Evolutionary conservation across 1,284 basidiomycete genomes (phyloP), one percentile per base, ranked within the genome.

Genomic region (Ganoderma lingzhi): DNA sequence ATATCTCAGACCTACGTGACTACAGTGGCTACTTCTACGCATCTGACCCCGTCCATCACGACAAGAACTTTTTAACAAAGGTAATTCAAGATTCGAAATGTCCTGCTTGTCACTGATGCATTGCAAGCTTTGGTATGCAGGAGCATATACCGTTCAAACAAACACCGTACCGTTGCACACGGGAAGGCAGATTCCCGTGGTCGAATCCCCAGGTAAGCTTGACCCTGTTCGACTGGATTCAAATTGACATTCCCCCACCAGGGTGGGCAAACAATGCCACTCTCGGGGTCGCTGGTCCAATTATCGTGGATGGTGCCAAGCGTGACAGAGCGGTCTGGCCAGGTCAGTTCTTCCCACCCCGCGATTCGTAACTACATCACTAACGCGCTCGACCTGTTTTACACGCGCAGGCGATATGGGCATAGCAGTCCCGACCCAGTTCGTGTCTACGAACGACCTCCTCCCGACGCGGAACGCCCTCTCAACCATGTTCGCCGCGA

Each of bases 251-350:
- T 15, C 30, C 51, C 5, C 17, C 6, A 23, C 14, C 12, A 86
- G 87, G 82, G n/a, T 90, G 88, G 88, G 81, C 80, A 35, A 89
- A 89, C 73, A 86, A 88, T 70, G 87, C 87, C 1, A 85, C 82
- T 0, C 79, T 89, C 1, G 88, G 87, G 12, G 80, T 88, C 19
- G 86, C 86, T 8, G 86, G 87, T 0, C 88, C 88, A 4, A 88
- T 90, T 61, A 88, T 90, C 62, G 88, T 90, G 6, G 88, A 90
- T 69, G 88, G 88, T 35, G 88, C 87, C 3, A 90, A 90, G 75
- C 84, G 88, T 9, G 88, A 89, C 72, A 81, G 59, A 42, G 59
- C 59, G 2, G 59, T 61, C 39, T 61, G 59, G 59, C 59, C 59
- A 61, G 87, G 86, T 86, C 62, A 70, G 80, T 70, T 5, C 30